Evolutionary conservation across 164 flowering plant species (phyloP), one percentile per base, ranked within the genome.

Genomic region (Euptelea pleiosperma): DNA sequence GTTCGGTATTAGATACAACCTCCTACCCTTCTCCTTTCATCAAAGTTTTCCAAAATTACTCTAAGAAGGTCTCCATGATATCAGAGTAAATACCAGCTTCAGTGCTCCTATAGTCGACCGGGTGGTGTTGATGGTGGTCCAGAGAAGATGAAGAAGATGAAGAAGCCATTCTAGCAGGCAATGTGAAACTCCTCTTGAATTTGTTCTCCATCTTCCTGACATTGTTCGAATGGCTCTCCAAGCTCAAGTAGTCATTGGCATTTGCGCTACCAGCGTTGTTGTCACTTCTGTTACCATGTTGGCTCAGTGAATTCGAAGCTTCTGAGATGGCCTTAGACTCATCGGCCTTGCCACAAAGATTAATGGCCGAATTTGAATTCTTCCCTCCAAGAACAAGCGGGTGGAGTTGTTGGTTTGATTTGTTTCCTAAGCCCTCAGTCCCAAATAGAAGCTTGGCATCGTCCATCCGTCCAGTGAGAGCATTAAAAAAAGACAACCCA

Each of bases 41-140:
- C 70, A 56, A 60, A 39, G 5, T 40, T 49, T 36, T 40, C 48
- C 2, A 8, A 25, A 30, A 18, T 81, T 77, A 86, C 54, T 85
- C 94, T 77, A 88, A 63, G 78, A 73, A 91, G 46, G 85, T 79
- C 65, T 83, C 94, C 94, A 91, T 89, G 33, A 88, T 82, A 75
- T 89, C 95, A 15, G 83, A 52, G 73, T 83, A 86, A 75, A 85
- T 80, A 28, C 90, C 96, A 0, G 67, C 78, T 46, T 87, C 95
- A 6, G 84, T 25, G 55, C 69, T 79, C 51, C 86, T 64, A 55
- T 76, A 65, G 45, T 65, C 69, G 39, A 53, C 54, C 2, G 75
- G 68, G 35, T 77, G 80, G 26, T 75, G 81, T 36, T 55, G 74
- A 58, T 80, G 83, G 60, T 79, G 91, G 61, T 84, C 80, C 12